These are phyloP conservation scores for Monoraphidium neglectum DNA, from an alignment of 139 green algal species.

Conservation along the genomic window DNA sequence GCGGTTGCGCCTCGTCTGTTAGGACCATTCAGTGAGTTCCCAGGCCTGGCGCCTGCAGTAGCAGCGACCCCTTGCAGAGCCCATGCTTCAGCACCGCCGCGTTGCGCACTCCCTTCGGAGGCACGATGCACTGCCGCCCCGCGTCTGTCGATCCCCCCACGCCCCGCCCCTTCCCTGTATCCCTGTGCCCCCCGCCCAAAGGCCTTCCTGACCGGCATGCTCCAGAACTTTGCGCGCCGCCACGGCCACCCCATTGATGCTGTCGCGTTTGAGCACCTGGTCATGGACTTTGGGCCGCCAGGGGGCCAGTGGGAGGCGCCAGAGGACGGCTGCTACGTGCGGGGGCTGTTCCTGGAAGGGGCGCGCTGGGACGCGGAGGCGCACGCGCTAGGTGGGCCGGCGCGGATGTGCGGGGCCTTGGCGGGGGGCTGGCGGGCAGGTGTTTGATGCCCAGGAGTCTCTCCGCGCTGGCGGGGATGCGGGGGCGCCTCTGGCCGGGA, in stretches of 20 bases:
- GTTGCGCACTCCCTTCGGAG: too few species aligned
- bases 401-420: conserved; percentile 44
- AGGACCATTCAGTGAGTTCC: too few species aligned
- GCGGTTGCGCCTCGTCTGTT: too few species aligned
- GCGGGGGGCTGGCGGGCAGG: background rate
- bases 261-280: conserved; percentile 71
- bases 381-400: conserved; percentile 53
- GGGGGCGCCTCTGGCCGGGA: background rate
- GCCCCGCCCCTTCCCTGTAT: too few species aligned
- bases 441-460: too few species aligned
- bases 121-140: too few species aligned
- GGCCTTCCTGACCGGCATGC: conserved; percentile 85
- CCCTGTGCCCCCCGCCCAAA: too few species aligned
- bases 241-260: conserved; percentile 81
- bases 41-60: too few species aligned
- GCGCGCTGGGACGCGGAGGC: conserved; percentile 57
- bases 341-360: conserved; percentile 84
- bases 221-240: conserved; percentile 88
- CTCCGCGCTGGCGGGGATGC: too few species aligned
- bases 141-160: too few species aligned
- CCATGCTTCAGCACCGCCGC: too few species aligned
- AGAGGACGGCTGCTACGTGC: conserved; percentile 82
- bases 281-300: conserved; percentile 63
- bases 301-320: conserved; percentile 29
- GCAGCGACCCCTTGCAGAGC: too few species aligned